These are phyloP conservation scores for Juglanconis sp. DNA, from an alignment of 2,329 filamentous ascomycete genomes.

Conservation along the genomic window DNA sequence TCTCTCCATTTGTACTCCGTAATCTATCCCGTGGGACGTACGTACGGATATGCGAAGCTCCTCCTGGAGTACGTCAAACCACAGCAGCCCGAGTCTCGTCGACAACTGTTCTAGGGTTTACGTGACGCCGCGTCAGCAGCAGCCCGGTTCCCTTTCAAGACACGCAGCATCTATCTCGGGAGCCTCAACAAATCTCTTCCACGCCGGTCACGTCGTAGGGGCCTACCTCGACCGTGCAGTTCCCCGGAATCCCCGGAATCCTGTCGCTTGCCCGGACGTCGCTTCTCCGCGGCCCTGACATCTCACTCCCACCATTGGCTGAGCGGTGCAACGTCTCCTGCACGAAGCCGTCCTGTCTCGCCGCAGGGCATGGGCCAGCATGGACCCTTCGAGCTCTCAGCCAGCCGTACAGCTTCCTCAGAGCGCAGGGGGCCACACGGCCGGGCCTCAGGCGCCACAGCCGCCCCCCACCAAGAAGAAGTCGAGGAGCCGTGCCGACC, in stretches of 20 bases:
- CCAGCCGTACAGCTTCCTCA: conserved; percentile 5
- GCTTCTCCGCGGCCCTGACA: conserved; percentile 3
- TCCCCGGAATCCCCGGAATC: background rate
- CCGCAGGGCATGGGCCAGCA: conserved; percentile 24
- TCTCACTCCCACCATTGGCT: background rate
- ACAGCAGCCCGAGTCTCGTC: no score
- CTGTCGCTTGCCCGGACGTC: background rate
- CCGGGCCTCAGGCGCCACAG: background rate
- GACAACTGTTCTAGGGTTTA: no score
- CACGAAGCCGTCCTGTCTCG: conserved; percentile 4
- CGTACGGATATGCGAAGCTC: no score
- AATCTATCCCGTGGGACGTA: no score
- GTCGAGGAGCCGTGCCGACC: conserved; percentile 45
- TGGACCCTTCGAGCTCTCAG: conserved; percentile 10
- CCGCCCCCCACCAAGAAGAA: conserved; percentile 42
- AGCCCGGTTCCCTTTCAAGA: no score
- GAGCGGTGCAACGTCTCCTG: background rate
- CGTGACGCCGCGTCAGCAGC: no score
- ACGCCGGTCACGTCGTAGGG: background rate
- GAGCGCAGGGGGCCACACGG: background rate
- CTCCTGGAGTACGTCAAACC: no score
- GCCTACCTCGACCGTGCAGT: background rate
- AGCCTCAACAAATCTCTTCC: background rate
- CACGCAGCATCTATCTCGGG: background rate
- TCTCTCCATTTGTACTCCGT: no score